These are phyloP conservation scores for Diphasiastrum complanatum DNA, from an alignment of 83 land plant genomes.

Conservation along the genomic window DNA sequence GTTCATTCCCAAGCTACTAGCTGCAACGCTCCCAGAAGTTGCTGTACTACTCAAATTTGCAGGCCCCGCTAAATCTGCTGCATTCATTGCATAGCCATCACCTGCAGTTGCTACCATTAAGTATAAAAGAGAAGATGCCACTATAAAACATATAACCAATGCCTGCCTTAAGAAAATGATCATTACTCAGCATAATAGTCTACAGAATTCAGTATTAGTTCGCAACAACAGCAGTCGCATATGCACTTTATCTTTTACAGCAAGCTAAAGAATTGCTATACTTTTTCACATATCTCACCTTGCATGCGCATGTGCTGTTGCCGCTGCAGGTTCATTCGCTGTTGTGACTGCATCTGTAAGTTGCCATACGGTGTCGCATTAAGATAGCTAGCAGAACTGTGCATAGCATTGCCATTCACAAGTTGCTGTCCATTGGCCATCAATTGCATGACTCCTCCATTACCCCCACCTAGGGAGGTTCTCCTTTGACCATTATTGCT, in stretches of 20 bases:
- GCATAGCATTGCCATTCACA: slow-evolving; percentile 42
- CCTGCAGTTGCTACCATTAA: too few relatives aligned
- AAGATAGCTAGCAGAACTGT: slow-evolving; percentile 35
- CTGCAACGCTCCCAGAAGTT: background rate
- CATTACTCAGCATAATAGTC: too few relatives aligned
- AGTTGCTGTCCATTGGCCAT: slow-evolving; percentile 38
- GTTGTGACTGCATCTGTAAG: slow-evolving; percentile 30
- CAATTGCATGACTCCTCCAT: slow-evolving; percentile 25
- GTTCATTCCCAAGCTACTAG: background rate
- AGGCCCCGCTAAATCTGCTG: background rate
- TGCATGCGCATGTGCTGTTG: slow-evolving; percentile 28
- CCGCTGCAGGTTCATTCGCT: slow-evolving; percentile 36
- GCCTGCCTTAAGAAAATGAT: too few relatives aligned
- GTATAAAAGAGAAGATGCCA: too few relatives aligned
- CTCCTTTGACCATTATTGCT: slow-evolving; percentile 44
- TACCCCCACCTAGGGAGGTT: slow-evolving; percentile 23
- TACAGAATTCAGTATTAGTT: too few relatives aligned
- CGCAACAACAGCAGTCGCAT: background rate
- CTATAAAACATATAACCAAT: too few relatives aligned
- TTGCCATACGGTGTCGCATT: slow-evolving; percentile 23
- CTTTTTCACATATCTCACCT: too few relatives aligned
- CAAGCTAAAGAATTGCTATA: background rate
- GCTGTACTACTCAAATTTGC: background rate
- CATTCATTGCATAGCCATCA: slow-evolving; percentile 8
- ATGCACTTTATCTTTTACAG: background rate